These are phyloP conservation scores for Pseudogymnoascus sp. DNA, from an alignment of 2,329 filamentous ascomycete genomes.

Conservation along the genomic window DNA sequence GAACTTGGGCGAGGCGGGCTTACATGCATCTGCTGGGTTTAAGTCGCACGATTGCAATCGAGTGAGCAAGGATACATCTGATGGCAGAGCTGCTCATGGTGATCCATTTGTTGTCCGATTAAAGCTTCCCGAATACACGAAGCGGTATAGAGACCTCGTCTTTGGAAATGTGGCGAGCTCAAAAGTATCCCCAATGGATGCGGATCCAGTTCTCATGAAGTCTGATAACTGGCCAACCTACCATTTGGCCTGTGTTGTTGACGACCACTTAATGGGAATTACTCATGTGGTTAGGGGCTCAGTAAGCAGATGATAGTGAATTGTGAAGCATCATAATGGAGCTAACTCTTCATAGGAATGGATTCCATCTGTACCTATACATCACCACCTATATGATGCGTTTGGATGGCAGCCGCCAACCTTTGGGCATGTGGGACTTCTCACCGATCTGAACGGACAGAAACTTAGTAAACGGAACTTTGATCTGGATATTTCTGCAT, in stretches of 20 bases:
- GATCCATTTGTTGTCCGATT: slow-evolving; percentile 75
- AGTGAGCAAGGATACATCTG: slow-evolving; percentile 60
- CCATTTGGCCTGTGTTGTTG: slow-evolving; percentile 93
- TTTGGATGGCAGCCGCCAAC: slow-evolving; percentile 66
- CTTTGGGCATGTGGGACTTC: slow-evolving; percentile 76
- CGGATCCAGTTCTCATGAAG: slow-evolving; percentile 88
- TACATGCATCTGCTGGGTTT: neutral
- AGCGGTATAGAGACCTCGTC: slow-evolving; percentile 68
- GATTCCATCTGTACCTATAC: slow-evolving; percentile 87
- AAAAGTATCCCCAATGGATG: slow-evolving; percentile 37
- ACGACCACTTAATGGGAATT: slow-evolving; percentile 92
- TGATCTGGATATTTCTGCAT: slow-evolving; percentile 53
- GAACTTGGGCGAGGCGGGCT: slow-evolving; percentile 22
- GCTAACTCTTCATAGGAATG: slow-evolving; percentile 58
- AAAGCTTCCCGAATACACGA: slow-evolving; percentile 54
- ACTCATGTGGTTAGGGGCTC: slow-evolving; percentile 91
- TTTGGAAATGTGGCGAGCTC: slow-evolving; percentile 54
- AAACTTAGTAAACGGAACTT: slow-evolving; percentile 84
- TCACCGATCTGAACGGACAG: slow-evolving; percentile 60
- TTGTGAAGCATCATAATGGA: neutral
- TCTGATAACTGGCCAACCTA: slow-evolving; percentile 91
- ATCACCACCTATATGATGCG: slow-evolving; percentile 66
- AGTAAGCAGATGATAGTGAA: slow-evolving; percentile 37
- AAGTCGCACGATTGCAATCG: slow-evolving; percentile 48
- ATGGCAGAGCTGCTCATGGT: slow-evolving; percentile 59